Percentiles rank a stretch among this genome's conserved stretches.
These are phyloP conservation scores for Scutellaria minor DNA, from an alignment of 257 asterid genomes.

Conservation along the genomic window DNA sequence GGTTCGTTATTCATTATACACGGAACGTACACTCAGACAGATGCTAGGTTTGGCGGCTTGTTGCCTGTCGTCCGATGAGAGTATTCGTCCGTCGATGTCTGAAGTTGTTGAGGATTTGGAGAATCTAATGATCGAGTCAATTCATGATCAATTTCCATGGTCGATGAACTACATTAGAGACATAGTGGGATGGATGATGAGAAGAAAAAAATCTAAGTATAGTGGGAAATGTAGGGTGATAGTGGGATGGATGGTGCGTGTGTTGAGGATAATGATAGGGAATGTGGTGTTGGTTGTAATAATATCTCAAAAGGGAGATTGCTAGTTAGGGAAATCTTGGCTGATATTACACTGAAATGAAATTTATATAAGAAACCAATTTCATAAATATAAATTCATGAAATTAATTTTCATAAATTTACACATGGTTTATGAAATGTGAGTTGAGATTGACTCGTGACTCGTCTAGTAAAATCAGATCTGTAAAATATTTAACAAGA, in stretches of 20 bases:
- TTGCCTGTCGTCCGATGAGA: conserved; percentile 45
- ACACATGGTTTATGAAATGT: too few relatives aligned
- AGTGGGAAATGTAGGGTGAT: conserved; percentile 18
- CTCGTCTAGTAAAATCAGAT: too few relatives aligned
- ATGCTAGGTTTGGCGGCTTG: conserved; percentile 52
- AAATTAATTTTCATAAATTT: too few relatives aligned
- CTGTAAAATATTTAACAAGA: too few relatives aligned
- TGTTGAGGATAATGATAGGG: conserved; percentile 23
- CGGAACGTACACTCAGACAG: conserved; percentile 28
- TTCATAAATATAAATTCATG: background rate
- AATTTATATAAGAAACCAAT: background rate
- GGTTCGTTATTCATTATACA: conserved; percentile 37
- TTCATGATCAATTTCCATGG: conserved; percentile 35
- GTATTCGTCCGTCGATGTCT: conserved; percentile 55
- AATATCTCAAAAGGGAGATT: conserved; percentile 46
- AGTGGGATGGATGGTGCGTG: conserved; percentile 24
- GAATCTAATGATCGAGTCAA: conserved; percentile 27
- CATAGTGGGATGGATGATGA: conserved; percentile 35
- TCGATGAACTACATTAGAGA: conserved; percentile 44
- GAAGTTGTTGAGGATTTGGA: conserved; percentile 53
- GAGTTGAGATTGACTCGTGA: too few relatives aligned
- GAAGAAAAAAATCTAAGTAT: conserved; percentile 36
- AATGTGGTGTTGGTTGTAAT: conserved; percentile 16
- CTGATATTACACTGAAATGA: conserved; percentile 56
- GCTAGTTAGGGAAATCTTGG: conserved; percentile 66